These are phyloP conservation scores for Tulasnella calospora DNA, from an alignment of 768 basidiomycete genomes.

Conservation along the genomic window DNA sequence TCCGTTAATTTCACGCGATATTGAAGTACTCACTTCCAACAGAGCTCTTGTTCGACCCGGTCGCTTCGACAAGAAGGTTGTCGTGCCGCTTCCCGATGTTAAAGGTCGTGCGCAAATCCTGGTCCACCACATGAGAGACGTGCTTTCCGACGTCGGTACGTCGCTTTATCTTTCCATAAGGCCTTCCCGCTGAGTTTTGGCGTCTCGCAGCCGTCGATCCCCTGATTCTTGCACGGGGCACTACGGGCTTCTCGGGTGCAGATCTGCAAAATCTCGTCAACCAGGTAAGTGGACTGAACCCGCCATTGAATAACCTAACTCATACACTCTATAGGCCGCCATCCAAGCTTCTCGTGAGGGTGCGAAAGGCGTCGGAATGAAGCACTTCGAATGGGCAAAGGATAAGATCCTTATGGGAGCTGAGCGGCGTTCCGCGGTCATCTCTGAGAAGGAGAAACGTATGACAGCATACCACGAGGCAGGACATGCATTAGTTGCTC, in stretches of 20 bases:
- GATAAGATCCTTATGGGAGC: constrained; percentile 97
- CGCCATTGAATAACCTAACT: constrained; percentile 11
- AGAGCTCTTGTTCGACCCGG: constrained; percentile 95
- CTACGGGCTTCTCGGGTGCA: constrained; percentile 93
- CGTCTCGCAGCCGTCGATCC: constrained; percentile 61
- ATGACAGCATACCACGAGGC: constrained; percentile 98
- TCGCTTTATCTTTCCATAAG: constrained; percentile 28
- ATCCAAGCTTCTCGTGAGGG: constrained; percentile 89
- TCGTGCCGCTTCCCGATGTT: constrained; percentile 91
- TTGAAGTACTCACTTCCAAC: constrained; percentile 14
- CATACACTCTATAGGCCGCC: constrained; percentile 64
- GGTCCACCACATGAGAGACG: constrained; percentile 81
- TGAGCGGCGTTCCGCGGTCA: constrained; percentile 84
- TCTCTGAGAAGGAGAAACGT: constrained; percentile 78
- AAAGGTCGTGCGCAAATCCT: constrained; percentile 89
- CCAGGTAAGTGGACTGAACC: constrained; percentile 36
- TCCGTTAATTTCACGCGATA: constrained; percentile 15
- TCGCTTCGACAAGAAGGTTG: constrained; percentile 89
- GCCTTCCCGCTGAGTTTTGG: background rate
- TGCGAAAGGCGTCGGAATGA: constrained; percentile 61
- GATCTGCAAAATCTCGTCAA: constrained; percentile 98
- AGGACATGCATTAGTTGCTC: constrained; percentile 88
- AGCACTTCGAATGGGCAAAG: constrained; percentile 99
- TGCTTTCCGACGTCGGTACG: constrained; percentile 56
- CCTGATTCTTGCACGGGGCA: constrained; percentile 85